Evolutionary conservation across 805 yeast genomes (phyloP), one percentile per base, ranked within the genome.

Genomic region (Nakazawaea holstii): DNA sequence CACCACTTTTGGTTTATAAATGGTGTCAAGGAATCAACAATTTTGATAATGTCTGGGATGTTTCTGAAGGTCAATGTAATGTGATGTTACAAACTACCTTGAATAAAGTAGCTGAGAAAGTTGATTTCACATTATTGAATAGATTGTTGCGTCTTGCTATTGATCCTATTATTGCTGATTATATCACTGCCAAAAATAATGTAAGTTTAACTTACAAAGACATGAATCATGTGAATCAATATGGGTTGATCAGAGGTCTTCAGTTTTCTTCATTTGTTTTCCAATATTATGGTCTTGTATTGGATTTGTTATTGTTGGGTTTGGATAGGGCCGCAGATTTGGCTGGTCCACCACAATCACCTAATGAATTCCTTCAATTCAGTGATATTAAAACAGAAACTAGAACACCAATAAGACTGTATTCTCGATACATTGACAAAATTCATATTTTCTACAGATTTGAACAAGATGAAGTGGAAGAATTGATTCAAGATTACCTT

Each of bases 21-120:
- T 94, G 97, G 96, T 82, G 89, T 57, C 95, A 87, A 58, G 96
- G 96, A 11, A 73, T 94, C 41, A 92, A 89, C 61, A 88, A 89
- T 54, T 64, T 90, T 45, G 67, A 78, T 9, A 69, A 80, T 32
- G 84, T 92, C 1, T 94, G 99, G 99, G 80, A 83, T 43, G 77
- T 83, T 1, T 61, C 74, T 0, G 69, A 79, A 30, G 97, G 95
- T 1, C 85, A 87, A 57, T 74, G 87, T 39, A 82, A 85, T 54
- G 97, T 90, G 14, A 73, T 92, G 82, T 52, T 94, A n/a, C 92
- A 91, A 59, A 79, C 96, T 0, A 68, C 79, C 0, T 63, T 94
- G 52, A 73, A 73, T 53, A 84, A 84, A 53, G 58, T 92, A 50
- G 74, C 91, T 0, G 97, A 92, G 53, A 91, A 89, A 56, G 80